Percentiles rank a stretch among this genome's conserved stretches.
These are phyloP conservation scores for Russula brevipes DNA, from an alignment of 768 basidiomycete genomes.

Conservation along the genomic window DNA sequence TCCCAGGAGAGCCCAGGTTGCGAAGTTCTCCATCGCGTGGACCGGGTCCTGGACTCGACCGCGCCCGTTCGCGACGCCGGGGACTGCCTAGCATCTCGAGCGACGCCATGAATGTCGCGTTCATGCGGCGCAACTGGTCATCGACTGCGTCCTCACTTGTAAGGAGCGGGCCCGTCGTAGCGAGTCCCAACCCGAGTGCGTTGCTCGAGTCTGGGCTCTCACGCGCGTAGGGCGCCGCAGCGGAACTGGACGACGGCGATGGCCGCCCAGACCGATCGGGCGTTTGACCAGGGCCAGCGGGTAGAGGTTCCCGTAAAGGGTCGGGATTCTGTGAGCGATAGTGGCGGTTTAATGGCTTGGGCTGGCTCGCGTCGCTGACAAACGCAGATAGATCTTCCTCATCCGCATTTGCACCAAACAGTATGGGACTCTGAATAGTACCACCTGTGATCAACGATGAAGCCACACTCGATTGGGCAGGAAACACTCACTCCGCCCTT, in stretches of 20 bases:
- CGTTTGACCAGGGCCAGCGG: background rate
- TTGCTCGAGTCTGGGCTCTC: slow-evolving; percentile 25
- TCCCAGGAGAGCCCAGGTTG: slow-evolving; percentile 4
- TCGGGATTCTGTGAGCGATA: slow-evolving; percentile 25
- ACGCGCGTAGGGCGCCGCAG: slow-evolving; percentile 11
- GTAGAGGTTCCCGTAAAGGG: slow-evolving; percentile 19
- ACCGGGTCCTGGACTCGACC: slow-evolving; percentile 23
- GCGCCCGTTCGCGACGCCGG: slow-evolving; percentile 30
- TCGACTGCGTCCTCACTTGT: slow-evolving; percentile 65
- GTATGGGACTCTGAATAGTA: slow-evolving; percentile 37
- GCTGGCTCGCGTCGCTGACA: slow-evolving; percentile 68
- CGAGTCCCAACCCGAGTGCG: slow-evolving; percentile 27
- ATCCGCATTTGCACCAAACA: slow-evolving; percentile 48
- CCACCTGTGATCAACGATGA: background rate
- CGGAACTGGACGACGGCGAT: slow-evolving; percentile 13
- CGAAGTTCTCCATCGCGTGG: slow-evolving; percentile 14
- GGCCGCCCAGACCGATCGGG: slow-evolving; percentile 5
- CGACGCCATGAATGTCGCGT: slow-evolving; percentile 59
- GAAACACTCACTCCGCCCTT: slow-evolving; percentile 22
- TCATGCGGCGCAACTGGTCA: slow-evolving; percentile 58
- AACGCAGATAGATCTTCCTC: slow-evolving; percentile 77
- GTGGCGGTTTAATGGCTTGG: slow-evolving; percentile 48
- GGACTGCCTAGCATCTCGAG: slow-evolving; percentile 50
- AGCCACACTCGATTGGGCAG: slow-evolving; percentile 13
- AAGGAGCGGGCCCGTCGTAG: slow-evolving; percentile 47